These are phyloP conservation scores for Pelargonium australe DNA, from an alignment of 441 rosid genomes.

Conservation along the genomic window DNA sequence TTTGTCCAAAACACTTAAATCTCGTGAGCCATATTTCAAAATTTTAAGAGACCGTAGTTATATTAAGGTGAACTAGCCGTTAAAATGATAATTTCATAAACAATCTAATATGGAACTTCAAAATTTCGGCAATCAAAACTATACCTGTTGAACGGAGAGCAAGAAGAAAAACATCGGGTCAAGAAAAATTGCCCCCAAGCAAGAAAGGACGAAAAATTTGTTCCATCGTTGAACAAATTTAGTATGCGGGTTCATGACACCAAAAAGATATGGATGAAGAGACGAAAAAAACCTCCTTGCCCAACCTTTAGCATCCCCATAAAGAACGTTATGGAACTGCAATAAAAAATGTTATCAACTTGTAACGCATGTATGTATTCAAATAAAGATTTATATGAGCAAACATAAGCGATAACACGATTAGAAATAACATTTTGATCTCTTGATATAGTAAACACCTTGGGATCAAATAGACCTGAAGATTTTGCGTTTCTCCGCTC, in stretches of 20 bases:
- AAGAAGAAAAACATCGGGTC: conserved; percentile 84
- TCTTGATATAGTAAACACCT: conserved; percentile 29
- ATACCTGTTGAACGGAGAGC: conserved; percentile 45
- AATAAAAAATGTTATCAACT: conserved; percentile 12
- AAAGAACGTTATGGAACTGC: conserved; percentile 59
- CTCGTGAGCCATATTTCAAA: too few species aligned
- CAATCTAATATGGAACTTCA: not conserved
- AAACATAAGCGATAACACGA: not conserved
- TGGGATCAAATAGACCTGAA: conserved; percentile 48
- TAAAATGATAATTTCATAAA: not conserved
- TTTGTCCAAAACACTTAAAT: too few species aligned
- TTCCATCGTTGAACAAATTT: conserved; percentile 59
- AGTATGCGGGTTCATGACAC: conserved; percentile 83
- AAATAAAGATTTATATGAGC: not conserved
- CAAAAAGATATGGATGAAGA: conserved; percentile 37
- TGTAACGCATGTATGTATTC: not conserved
- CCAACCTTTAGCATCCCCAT: conserved; percentile 86
- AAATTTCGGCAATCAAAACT: conserved; percentile 7
- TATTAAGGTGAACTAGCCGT: not conserved
- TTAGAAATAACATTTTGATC: conserved; percentile 10
- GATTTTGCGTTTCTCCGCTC: conserved; percentile 30
- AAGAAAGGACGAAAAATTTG: conserved; percentile 60
- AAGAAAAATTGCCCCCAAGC: conserved; percentile 65
- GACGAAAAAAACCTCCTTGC: conserved; percentile 44
- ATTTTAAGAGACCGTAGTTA: not conserved